Base-by-base conservation (phyloP, 2,329 filamentous ascomycete species). In the Xylaria sp. region DNA sequence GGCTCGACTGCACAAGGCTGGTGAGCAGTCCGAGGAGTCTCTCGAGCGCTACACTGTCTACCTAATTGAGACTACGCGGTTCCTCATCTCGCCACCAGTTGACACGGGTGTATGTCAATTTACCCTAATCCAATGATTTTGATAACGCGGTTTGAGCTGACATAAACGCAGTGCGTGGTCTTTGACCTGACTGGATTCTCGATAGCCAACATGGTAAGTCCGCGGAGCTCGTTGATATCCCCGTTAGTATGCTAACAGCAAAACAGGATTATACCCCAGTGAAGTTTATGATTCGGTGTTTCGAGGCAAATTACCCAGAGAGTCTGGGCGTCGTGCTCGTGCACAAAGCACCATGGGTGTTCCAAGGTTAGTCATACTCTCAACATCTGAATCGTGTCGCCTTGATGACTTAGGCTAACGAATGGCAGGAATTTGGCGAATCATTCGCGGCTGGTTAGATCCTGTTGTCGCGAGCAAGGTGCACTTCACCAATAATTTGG, bases 231-330 rank as follows among this genome's bases (percentile, higher is more conserved):
- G 23, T 39, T 7, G 44, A 49, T 16, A 7, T 6, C 18, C n/a
- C 5, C 44, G 10, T 10, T 30, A 8, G 13, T 18, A 64, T 57
- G 42, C 68, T 70, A 42, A 73, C 59, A 30, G n/a, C 23, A 30
- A 13, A 37, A 35, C 39, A 88, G 86, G 94, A 99, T 74, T 97
- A 97, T 73, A 85, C 90, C 0, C 93, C 94, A 1, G 91, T 99
- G 59, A 99, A 96, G 71, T 99, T 97, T 77, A 97, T 99, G 89
- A 97, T 99, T 75, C 96, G 96, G 75, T 96, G 92, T 74, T 99
- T 99, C 71, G 94, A 99, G 77, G 94, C 94, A 61, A 97, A 99
- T 73, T 99, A 97, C 69, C 94, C 94, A 0, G 94, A 99, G 74
- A 93, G 86, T 52, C 81, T 99, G 1, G 94, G 93, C 34, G 83